Percentiles rank a stretch among this genome's conserved stretches.
These are phyloP conservation scores for Candida sojae DNA, from an alignment of 1,139 yeast species.

Conservation along the genomic window DNA sequence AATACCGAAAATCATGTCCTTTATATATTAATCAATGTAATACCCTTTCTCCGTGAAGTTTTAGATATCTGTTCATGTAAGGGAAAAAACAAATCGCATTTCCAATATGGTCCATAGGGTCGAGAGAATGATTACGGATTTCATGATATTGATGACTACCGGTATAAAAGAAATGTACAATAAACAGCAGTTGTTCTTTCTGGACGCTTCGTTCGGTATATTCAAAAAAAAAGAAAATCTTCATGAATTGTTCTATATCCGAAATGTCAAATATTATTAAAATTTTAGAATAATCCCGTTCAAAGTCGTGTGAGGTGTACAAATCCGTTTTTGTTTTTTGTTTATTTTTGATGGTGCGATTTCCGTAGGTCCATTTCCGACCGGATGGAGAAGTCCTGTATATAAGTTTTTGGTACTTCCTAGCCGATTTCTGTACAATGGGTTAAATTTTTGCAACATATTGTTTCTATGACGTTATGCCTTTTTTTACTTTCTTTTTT, in stretches of 20 bases:
- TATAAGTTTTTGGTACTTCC: background rate
- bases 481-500: background rate
- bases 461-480: conserved; percentile 1
- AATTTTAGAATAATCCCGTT: background rate
- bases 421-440: background rate
- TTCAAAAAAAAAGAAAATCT: background rate
- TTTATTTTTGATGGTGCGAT: background rate
- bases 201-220: background rate
- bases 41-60: background rate
- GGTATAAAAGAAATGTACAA: background rate
- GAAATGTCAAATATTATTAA: background rate
- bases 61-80: background rate
- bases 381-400: background rate
- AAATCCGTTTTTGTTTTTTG: background rate
- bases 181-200: background rate
- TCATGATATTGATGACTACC: background rate
- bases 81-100: too few relatives aligned
- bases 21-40: too few relatives aligned
- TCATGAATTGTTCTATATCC: background rate
- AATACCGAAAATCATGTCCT: too few relatives aligned
- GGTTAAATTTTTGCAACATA: background rate
- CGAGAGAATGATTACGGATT: background rate
- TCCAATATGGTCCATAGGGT: background rate
- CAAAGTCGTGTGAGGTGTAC: background rate
- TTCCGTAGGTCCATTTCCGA: conserved; percentile 1